Evolutionary conservation across 208 protist genomes (phyloP).

Genomic region (Leishmania major): DNA sequence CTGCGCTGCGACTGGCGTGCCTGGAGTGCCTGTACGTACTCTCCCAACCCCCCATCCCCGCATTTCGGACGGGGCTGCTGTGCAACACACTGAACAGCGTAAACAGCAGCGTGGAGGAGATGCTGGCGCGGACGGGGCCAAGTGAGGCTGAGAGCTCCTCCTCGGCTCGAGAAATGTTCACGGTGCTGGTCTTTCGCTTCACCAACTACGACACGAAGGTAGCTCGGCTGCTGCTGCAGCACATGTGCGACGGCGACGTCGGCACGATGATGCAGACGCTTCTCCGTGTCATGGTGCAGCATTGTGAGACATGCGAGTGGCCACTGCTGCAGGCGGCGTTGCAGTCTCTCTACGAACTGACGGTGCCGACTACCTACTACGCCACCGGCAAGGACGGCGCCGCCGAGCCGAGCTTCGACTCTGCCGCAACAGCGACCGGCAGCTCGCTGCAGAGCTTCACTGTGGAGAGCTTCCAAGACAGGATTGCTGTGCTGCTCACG

Average conservation of each 20-base stretch:
- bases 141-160: conserved; percentile 25
- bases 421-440: conserved; percentile 19
- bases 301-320: conserved; percentile 65
- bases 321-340: conserved; percentile 71
- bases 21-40: conserved; percentile 79
- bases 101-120: conserved; percentile 77
- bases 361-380: conserved; percentile 81
- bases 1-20: conserved; percentile 52
- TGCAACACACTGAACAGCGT: conserved; percentile 62
- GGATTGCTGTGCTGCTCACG: conserved; percentile 42
- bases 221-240: conserved; percentile 67
- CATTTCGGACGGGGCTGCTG: conserved; percentile 63
- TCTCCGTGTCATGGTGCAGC: conserved; percentile 47
- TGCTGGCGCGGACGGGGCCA: conserved; percentile 39
- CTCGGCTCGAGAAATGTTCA: conserved; percentile 70
- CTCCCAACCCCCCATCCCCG: conserved; percentile 57
- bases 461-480: conserved; percentile 50
- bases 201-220: conserved; percentile 65
- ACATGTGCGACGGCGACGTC: conserved; percentile 70
- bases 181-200: conserved; percentile 80
- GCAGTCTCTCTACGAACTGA: conserved; percentile 83
- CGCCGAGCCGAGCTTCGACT: background rate
- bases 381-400: conserved; percentile 27
- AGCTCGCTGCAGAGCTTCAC: conserved; percentile 76
- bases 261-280: conserved; percentile 36